A percentile compares a stretch with the other conserved stretches of the same genome.
These are phyloP conservation scores for Glycyrrhiza uralensis DNA, from an alignment of 306 rosid genomes.

Conservation along the genomic window DNA sequence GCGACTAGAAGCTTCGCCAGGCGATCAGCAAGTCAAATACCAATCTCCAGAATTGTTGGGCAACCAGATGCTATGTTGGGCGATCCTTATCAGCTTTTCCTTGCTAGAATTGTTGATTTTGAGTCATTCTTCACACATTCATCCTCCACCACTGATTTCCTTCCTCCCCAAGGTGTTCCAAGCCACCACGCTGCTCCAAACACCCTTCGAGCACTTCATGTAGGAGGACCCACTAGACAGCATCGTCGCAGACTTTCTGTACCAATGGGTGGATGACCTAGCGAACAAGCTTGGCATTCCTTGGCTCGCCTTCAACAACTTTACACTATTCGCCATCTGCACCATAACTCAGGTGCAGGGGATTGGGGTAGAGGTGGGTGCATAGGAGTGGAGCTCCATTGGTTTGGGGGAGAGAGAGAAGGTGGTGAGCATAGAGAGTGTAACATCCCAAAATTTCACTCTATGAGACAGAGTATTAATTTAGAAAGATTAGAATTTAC, in stretches of 20 bases:
- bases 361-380: conserved; percentile 41
- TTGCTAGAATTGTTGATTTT: no score
- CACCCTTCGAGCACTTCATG: background rate
- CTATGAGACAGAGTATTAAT: no score
- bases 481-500: no score
- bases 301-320: conserved; percentile 9
- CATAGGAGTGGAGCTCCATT: background rate
- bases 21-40: no score
- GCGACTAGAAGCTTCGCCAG: no score
- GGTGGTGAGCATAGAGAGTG: conserved; percentile 10
- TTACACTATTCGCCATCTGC: conserved; percentile 2
- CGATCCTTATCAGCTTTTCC: no score
- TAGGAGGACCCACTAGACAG: conserved; percentile 21
- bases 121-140: no score
- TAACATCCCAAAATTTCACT: no score
- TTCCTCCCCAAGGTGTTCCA: background rate
- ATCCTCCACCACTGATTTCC: no score
- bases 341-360: conserved; percentile 25
- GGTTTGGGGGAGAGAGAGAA: background rate
- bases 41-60: no score
- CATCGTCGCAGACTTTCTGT: conserved; percentile 10
- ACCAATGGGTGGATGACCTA: conserved; percentile 19
- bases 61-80: no score
- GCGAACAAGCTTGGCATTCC: conserved; percentile 19
- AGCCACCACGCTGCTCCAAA: background rate